Base-by-base conservation (phyloP, 495 filamentous ascomycete genomes). In the Evernia prunastri region DNA sequence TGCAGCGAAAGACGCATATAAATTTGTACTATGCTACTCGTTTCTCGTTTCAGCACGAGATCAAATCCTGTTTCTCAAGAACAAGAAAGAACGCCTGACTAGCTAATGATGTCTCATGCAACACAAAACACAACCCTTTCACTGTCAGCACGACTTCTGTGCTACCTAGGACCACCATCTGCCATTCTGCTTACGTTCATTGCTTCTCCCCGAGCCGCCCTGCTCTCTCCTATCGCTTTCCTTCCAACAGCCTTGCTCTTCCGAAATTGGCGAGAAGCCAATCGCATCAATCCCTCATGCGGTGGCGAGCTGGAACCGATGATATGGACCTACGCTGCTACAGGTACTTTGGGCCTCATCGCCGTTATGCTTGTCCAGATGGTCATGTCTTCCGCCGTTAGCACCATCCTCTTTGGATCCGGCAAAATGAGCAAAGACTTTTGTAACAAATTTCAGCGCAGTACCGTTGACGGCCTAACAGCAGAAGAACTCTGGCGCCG, bases 141-240 rank as follows among this genome's bases (percentile, higher is more conserved):
- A 9, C 23, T 27, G 9, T 49, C 45, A 11, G 45, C 45, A 7
- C n/a, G 45, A 27, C 45, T 49, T 49, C 45, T 49, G 9, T 49
- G 45, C 11, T 49, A 49, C n/a, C 45, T 49, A 25, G 45, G 45
- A 17, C 45, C 45, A 27, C 45, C 45, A 27, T 49, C 45, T 10
- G 10, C 23, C 45, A 49, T 49, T 23, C 10, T 49, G 8, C 45
- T 49, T 9, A 49, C 45, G 23, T 7, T 23, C 8, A 11, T 49
- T 49, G 45, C 45, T 49, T 49, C 45, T 49, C 45, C 45, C n/a
- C 45, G 45, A 49, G 27, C 45, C n/a, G 45, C 45, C 45, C n/a
- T 49, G 10, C n/a, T 49, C 8, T 49, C 8, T 25, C 45, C n/a
- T 49, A 1, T 49, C 3, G 45, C 45, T 10, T 49, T 49, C 18